Evolutionary conservation across 768 basidiomycete genomes (phyloP), one percentile per base, ranked within the genome.

Genomic region (Mycena pura): DNA sequence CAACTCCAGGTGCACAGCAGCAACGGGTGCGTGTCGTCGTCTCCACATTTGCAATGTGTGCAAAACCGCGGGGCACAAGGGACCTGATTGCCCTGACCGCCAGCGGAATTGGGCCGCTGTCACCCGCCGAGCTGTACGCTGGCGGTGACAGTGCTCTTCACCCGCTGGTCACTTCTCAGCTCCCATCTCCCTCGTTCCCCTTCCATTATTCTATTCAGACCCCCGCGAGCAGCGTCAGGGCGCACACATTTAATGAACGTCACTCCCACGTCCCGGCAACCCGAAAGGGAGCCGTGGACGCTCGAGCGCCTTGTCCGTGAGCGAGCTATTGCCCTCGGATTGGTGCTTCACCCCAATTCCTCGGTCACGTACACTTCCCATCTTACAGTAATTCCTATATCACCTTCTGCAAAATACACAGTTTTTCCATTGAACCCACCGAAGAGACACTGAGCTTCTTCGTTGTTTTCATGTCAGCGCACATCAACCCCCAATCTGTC

Each of bases 361-460:
- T n/a, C n/a, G n/a, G n/a, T n/a, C n/a, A n/a, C n/a, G n/a, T n/a
- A n/a, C n/a, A n/a, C n/a, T n/a, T n/a, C n/a, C n/a, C n/a, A n/a
- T n/a, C n/a, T n/a, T n/a, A n/a, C n/a, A n/a, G n/a, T n/a, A 74
- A 77, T 21, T 77, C 75, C 1, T 76, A 69, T 53, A 21, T 76
- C 11, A 57, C 60, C 0, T 79, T 79, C 34, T 69, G 72, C n/a
- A 13, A 53, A 0, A 13, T 69, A 0, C 76, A 78, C 48, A 17
- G 70, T 10, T 28, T 77, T 5, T 64, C 67, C 3, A 19, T 72
- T 17, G 62, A 72, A 13, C 78, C 74, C 0, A 76, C 76, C 0
- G 49, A 52, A 0, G 74, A 80, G 43, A 76, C 77, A 0, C 57
- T 83, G 0, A 69, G 70, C 5, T 73, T 76, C 31, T 82, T 65